Base-by-base conservation (phyloP, 164 flowering plant genomes). In the Aristolochia californica region DNA sequence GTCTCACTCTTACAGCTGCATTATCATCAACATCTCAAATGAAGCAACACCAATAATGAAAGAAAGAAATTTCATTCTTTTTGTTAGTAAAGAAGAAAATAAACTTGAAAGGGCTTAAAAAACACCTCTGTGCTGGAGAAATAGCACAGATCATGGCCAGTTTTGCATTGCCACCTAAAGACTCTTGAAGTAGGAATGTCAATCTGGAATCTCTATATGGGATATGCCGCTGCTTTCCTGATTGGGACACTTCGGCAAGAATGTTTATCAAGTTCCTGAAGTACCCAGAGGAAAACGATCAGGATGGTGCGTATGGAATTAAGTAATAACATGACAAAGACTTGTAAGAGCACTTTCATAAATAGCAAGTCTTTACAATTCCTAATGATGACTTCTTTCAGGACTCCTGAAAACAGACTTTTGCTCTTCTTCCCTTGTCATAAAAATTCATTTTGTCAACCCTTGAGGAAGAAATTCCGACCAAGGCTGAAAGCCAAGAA, bases 101-200 rank as follows among this genome's bases (percentile, higher is more conserved):
- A 20, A 20, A 8, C 1, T 0, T 50, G 12, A n/a, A n/a, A n/a
- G n/a, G n/a, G 55, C 9, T 18, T 23, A 18, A 17, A 13, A 52
- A 45, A 66, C 60, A 94, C 97, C 96, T 90, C 62, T 74, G 85
- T 9, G 82, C 75, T 14, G 99, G 97, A 71, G 96, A 90, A 66
- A 94, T 74, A 45, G 99, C 97, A 83, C 99, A 94, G 24, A 94
- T 77, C 96, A 94, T 88, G 43, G 95, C 93, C 55, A 90, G 55
- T 62, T 86, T 94, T 56, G 97, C 99, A 81, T 94, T 94, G 55
- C 99, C 99, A 43, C 99, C 99, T 18, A 94, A 86, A 61, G 99
- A 94, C 51, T 94, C 99, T 77, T 94, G 97, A 67, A 94, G 70
- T 58, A 94, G 78, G 71, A 94, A 94, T 45, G 99, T 94, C 77